These are phyloP conservation scores for Phytophthora quininea DNA, from an alignment of 352 stramenopile species.

Conservation along the genomic window DNA sequence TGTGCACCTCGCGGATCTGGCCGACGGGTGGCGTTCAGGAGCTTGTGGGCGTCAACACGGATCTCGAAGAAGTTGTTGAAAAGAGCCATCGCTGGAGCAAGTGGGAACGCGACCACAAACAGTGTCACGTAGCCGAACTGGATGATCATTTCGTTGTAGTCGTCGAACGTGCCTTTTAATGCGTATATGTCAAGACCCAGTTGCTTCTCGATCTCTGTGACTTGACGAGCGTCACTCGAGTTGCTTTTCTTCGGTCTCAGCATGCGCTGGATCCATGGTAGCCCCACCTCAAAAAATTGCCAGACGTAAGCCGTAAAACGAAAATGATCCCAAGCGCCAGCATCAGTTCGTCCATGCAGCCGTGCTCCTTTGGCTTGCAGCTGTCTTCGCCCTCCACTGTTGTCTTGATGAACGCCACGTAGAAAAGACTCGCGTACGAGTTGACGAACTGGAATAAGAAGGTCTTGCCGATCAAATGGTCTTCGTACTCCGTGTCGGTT, in stretches of 20 bases:
- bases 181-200: slow-evolving; percentile 73
- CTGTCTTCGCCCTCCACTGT: slow-evolving; percentile 48
- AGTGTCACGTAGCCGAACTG: slow-evolving; percentile 93
- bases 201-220: slow-evolving; percentile 58
- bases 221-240: slow-evolving; percentile 20
- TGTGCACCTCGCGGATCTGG: slow-evolving; percentile 78
- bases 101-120: slow-evolving; percentile 93
- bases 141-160: slow-evolving; percentile 91
- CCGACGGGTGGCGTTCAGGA: slow-evolving; percentile 75
- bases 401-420: slow-evolving; percentile 87
- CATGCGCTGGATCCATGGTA: slow-evolving; percentile 80
- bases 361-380: slow-evolving; percentile 46
- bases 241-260: slow-evolving; percentile 27
- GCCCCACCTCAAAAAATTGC: slow-evolving; percentile 81
- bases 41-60: slow-evolving; percentile 88
- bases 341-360: slow-evolving; percentile 85
- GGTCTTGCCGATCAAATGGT: slow-evolving; percentile 87
- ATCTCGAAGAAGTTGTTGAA: slow-evolving; percentile 94
- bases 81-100: slow-evolving; percentile 89
- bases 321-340: slow-evolving; percentile 82
- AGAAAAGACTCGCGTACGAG: slow-evolving; percentile 83
- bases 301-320: slow-evolving; percentile 64
- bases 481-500: slow-evolving; percentile 96
- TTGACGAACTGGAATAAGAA: slow-evolving; percentile 89
- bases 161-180: slow-evolving; percentile 78